phyloP scores from a whole-genome alignment of 2,329 filamentous ascomycete species.

The Nigrograna mackinnonii region DNA sequence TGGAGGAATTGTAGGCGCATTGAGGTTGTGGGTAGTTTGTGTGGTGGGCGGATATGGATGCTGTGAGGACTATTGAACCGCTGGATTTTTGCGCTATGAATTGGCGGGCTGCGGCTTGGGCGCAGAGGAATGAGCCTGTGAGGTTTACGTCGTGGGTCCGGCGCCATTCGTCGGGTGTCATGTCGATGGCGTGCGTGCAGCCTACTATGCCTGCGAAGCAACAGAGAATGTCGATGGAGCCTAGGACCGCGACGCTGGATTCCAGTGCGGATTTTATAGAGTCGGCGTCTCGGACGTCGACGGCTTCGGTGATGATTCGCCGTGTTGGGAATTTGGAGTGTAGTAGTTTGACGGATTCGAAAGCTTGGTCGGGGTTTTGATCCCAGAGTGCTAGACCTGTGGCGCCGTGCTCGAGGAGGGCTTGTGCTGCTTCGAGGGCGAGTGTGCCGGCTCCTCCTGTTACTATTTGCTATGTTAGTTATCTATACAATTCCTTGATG shows the following conservation, averaged over 20 bases:
- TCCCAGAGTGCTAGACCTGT: conserved; percentile 65
- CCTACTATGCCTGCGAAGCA: conserved; percentile 72
- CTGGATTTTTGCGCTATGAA: conserved; percentile 46
- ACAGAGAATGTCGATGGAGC: conserved; percentile 59
- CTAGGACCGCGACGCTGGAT: conserved; percentile 48
- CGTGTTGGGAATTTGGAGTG: conserved; percentile 57
- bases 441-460: conserved; percentile 70
- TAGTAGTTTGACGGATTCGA: conserved; percentile 51
- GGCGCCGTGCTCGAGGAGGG: conserved; percentile 71
- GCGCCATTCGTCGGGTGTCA: conserved; percentile 62
- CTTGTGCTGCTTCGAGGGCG: conserved; percentile 60
- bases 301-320: conserved; percentile 54
- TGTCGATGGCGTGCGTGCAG: conserved; percentile 64
- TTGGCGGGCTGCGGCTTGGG: conserved; percentile 63
- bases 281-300: conserved; percentile 63
- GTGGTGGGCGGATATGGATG: conserved; percentile 68
- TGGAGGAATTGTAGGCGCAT: conserved; percentile 71
- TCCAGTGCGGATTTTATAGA: conserved; percentile 46
- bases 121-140: conserved; percentile 70
- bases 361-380: conserved; percentile 50
- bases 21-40: conserved; percentile 77
- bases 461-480: conserved; percentile 41
- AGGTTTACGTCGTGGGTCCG: conserved; percentile 72
- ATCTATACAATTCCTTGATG: not conserved
- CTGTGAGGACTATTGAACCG: conserved; percentile 68